These are phyloP conservation scores for Paraurostyla sp. DNA, from an alignment of 73 alveolate genomes.

Conservation along the genomic window DNA sequence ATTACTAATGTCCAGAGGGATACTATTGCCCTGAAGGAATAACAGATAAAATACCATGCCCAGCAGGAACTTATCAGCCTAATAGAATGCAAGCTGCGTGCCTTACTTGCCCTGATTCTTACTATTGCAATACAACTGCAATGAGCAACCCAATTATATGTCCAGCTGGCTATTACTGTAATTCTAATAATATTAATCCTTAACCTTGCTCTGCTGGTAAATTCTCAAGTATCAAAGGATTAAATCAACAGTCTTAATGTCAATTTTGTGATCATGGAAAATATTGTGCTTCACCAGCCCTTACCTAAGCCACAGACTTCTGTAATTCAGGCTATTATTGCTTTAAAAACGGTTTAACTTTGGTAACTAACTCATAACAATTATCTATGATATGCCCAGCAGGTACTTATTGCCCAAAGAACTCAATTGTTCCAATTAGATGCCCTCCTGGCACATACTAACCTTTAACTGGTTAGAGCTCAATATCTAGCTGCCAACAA, in stretches of 20 bases:
- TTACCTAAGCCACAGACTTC: neutral
- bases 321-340: conserved; percentile 73
- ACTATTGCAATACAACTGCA: conserved; percentile 49
- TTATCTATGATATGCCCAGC: conserved; percentile 58
- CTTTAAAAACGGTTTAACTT: conserved; percentile 1
- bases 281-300: neutral
- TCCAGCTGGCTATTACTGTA: conserved; percentile 71
- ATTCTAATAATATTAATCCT: neutral
- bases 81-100: conserved; percentile 63
- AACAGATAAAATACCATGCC: conserved; percentile 66
- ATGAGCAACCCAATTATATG: conserved; percentile 53
- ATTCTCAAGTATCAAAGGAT: conserved; percentile 19
- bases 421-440: conserved; percentile 23
- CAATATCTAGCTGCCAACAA: conserved; percentile 55
- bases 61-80: conserved; percentile 78
- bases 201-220: conserved; percentile 54
- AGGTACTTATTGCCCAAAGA: conserved; percentile 66
- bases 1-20: conserved; percentile 72
- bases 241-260: neutral
- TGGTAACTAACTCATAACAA: conserved; percentile 39
- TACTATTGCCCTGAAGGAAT: conserved; percentile 80
- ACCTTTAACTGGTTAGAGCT: conserved; percentile 50
- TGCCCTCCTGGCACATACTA: conserved; percentile 74
- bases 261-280: conserved; percentile 18
- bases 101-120: conserved; percentile 58